Conservation (phyloP, 192 early-diverging fungal species). For the Podila clonocystis region DNA sequence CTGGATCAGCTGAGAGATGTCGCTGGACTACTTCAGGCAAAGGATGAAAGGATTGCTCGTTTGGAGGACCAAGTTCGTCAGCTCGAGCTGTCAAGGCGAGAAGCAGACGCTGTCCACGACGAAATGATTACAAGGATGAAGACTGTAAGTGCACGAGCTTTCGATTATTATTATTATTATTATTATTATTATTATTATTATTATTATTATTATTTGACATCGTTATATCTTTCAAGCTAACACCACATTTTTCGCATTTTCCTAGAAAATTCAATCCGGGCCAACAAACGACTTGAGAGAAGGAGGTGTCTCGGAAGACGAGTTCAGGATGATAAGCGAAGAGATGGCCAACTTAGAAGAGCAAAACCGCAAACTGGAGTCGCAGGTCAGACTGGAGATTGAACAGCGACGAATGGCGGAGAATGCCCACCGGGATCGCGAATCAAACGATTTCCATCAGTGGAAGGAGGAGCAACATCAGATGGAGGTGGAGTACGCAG, state of each 20-base stretch:
- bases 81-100: conserved; percentile 5
- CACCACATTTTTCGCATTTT: background rate
- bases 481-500: conserved; percentile 24
- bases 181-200: too few relatives aligned
- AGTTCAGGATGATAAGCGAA: conserved; percentile 21
- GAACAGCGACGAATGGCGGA: conserved; percentile 20
- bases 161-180: too few relatives aligned
- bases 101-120: conserved; percentile 38
- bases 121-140: conserved; percentile 45
- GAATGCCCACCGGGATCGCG: background rate
- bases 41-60: conserved; percentile 24
- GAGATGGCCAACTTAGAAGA: conserved; percentile 28
- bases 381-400: conserved; percentile 25
- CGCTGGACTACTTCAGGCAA: conserved; percentile 8
- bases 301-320: conserved; percentile 11
- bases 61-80: conserved; percentile 26
- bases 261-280: conserved; percentile 34
- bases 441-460: conserved; percentile 10
- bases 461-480: conserved; percentile 34
- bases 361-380: conserved; percentile 27
- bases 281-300: background rate
- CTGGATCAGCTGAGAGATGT: conserved; percentile 38
- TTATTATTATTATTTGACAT: background rate
- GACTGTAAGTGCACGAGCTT: conserved; percentile 12
- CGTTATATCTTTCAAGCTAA: background rate